Percentiles rank a stretch among this genome's conserved stretches.
These are phyloP conservation scores for Colletotrichum lupini DNA, from an alignment of 2,329 filamentous ascomycete species.

Conservation along the genomic window DNA sequence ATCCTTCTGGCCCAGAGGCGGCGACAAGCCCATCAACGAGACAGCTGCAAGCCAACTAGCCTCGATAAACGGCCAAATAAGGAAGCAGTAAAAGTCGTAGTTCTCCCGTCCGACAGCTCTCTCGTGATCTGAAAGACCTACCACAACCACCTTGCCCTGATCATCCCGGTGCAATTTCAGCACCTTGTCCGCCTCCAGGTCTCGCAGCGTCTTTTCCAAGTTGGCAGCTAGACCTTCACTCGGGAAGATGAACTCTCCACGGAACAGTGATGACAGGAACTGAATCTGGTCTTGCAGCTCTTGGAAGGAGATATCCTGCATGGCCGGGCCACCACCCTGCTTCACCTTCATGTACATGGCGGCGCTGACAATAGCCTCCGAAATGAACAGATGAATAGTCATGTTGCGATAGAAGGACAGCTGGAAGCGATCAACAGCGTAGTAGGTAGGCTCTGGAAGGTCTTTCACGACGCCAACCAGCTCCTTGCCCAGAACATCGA, in stretches of 20 bases:
- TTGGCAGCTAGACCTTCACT: conserved; percentile 86
- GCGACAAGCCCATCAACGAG: conserved; percentile 86
- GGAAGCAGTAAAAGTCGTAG: conserved; percentile 98
- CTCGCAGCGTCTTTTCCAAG: conserved; percentile 80
- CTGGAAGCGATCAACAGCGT: conserved; percentile 95
- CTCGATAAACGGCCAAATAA: conserved; percentile 99
- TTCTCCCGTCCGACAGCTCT: conserved; percentile 86
- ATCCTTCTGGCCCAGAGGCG: conserved; percentile 69
- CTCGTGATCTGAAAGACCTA: conserved; percentile 83
- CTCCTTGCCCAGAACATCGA: conserved; percentile 91
- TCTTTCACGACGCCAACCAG: conserved; percentile 84
- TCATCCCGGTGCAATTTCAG: conserved; percentile 73
- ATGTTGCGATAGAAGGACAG: conserved; percentile 99
- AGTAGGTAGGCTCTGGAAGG: conserved; percentile 91
- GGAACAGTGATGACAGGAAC: conserved; percentile 93
- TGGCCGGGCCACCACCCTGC: conserved; percentile 83
- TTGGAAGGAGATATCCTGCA: conserved; percentile 81
- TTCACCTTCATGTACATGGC: conserved; percentile 94
- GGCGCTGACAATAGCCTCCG: conserved; percentile 88
- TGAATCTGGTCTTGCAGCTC: conserved; percentile 82
- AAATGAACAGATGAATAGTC: conserved; percentile 98
- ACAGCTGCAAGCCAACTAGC: conserved; percentile 92
- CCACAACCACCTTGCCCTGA: conserved; percentile 66
- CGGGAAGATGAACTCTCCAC: conserved; percentile 96
- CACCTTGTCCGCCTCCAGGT: conserved; percentile 82